Conservation (phyloP, 78 protist genomes). For the Salpingoeca rosetta region DNA sequence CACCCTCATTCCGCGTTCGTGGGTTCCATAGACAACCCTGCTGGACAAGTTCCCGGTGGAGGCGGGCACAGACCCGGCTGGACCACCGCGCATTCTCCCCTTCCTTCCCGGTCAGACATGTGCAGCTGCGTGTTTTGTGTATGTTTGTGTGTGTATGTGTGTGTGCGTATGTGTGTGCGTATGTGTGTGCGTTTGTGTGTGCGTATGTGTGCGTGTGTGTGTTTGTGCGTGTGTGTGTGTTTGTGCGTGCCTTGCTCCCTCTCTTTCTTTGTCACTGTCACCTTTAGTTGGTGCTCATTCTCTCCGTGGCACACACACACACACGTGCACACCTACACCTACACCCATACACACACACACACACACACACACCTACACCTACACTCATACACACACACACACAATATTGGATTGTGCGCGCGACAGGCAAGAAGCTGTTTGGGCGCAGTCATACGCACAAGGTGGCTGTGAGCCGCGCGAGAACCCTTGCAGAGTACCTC, state of each 20-base stretch:
- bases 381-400: not conserved
- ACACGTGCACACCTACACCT: too few species aligned
- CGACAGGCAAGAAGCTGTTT: constrained; percentile 7
- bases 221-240: not conserved
- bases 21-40: not conserved
- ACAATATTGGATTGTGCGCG: not conserved
- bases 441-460: not conserved
- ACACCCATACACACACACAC: not conserved
- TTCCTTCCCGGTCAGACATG: not conserved
- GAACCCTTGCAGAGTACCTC: not conserved
- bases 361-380: too few species aligned
- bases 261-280: too few species aligned
- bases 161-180: not conserved
- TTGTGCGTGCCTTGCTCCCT: too few species aligned
- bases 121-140: not conserved
- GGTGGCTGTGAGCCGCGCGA: not conserved
- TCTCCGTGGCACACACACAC: too few species aligned
- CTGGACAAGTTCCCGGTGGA: not conserved
- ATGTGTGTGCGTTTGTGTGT: not conserved
- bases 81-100: not conserved
- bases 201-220: too few species aligned
- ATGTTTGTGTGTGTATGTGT: not conserved
- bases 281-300: too few species aligned
- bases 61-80: not conserved
- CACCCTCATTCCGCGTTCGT: not conserved